Evolutionary conservation across 768 basidiomycete genomes (phyloP).

Genomic region (Austroboletus festivus): DNA sequence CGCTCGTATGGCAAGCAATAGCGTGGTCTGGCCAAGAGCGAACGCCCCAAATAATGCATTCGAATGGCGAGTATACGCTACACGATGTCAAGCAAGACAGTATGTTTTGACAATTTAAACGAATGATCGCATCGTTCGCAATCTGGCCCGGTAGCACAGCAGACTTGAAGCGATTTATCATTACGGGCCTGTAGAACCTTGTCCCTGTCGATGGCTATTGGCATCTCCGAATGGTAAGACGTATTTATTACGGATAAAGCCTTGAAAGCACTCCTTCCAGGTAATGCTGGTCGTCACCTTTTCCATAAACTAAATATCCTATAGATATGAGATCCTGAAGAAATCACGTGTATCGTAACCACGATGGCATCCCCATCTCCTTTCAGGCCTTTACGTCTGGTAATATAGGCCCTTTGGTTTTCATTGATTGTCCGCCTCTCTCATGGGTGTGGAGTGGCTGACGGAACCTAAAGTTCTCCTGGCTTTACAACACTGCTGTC

Average conservation of each 20-base stretch:
- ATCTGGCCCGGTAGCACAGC: neutral
- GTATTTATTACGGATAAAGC: slow-evolving; percentile 4
- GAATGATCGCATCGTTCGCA: slow-evolving; percentile 1
- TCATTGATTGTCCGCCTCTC: neutral
- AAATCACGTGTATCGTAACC: neutral
- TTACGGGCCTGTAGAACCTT: neutral
- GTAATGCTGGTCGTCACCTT: slow-evolving; percentile 4
- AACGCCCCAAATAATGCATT: no score
- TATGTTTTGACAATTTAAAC: neutral
- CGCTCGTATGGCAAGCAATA: slow-evolving; percentile 31
- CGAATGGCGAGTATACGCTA: no score
- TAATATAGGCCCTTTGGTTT: slow-evolving; percentile 17
- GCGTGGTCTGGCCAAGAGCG: slow-evolving; percentile 20
- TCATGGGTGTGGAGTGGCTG: slow-evolving; percentile 1
- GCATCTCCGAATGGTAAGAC: slow-evolving; percentile 11
- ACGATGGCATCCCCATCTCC: slow-evolving; percentile 1
- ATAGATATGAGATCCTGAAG: neutral
- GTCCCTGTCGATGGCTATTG: slow-evolving; percentile 1
- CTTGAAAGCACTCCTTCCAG: slow-evolving; percentile 12
- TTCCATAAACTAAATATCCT: slow-evolving; percentile 9
- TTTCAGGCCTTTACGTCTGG: slow-evolving; percentile 18
- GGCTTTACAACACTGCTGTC: slow-evolving; percentile 13
- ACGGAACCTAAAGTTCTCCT: slow-evolving; percentile 9
- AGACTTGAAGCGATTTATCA: neutral
- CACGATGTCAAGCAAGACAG: neutral